Base-by-base conservation (phyloP, 148 eudicot species). In the Persicaria tinctoria region DNA sequence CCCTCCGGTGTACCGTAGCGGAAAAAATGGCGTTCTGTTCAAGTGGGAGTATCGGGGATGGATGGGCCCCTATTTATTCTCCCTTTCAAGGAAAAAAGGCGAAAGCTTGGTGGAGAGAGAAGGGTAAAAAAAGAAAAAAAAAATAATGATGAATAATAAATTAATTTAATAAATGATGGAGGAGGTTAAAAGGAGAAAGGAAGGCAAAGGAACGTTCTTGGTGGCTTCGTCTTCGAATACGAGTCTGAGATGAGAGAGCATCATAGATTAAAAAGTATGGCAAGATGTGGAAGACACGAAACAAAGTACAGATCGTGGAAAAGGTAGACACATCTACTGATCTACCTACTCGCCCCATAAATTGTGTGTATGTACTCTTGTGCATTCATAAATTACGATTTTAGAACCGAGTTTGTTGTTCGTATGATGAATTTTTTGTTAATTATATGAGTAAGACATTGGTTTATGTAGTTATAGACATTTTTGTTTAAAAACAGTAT, bases 91-190 rank as follows among this genome's bases (percentile, higher is more conserved):
- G 32, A 63, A 32, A 63, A 63, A 63, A 63, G 68, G 68, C 27
- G 68, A 63, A 63, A 23, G 45, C 45, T 66, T 66, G 69, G 70
- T 66, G 44, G 70, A 44, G 70, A 66, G 44, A 41, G 70, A 5
- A 1, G 66, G 47, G 17, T 41, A 41, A 41, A 44, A 47, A 8
- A 44, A 41, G 44, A 13, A 14, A 12, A 12, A 14, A 1, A 8
- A 13, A 12, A 44, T 66, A 41, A 41, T 66, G 48, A 60, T 7
- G 3, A 10, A 11, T 23, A 13, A 41, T 66, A 8, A 4, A 13
- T 66, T 13, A 41, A 66, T 18, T 32, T 32, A 32, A 38, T 60
- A 66, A 66, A 41, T 66, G 12, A 10, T 32, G 0, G 32, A 38
- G 48, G 47, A n/a, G 41, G 41, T 32, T 8, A 66, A 14, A 4